phyloP scores from a whole-genome alignment of 2,329 filamentous ascomycete genomes.

The Hymenoscyphus linearis region DNA sequence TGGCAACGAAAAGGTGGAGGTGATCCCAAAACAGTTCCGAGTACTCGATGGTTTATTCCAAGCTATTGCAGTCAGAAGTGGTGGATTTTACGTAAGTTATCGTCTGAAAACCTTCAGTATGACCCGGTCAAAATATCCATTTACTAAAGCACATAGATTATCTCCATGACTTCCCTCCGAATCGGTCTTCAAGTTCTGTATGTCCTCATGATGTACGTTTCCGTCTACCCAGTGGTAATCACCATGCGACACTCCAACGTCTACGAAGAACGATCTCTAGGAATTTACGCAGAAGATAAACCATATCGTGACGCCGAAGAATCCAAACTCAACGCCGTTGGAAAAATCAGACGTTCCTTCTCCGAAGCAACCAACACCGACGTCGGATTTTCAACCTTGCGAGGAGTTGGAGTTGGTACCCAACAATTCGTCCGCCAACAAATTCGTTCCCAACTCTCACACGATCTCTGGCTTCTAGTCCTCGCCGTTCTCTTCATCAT shows the following conservation, averaged over 20 bases:
- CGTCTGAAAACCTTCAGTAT: neutral
- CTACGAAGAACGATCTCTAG: constrained; percentile 64
- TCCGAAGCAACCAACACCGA: constrained; percentile 2
- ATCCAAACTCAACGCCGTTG: constrained; percentile 9
- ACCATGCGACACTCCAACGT: constrained; percentile 65
- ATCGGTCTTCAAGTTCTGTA: constrained; percentile 57
- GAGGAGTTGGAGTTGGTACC: neutral
- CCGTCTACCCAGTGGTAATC: constrained; percentile 57
- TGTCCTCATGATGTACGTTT: constrained; percentile 63
- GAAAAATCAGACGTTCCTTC: constrained; percentile 12
- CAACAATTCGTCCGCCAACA: constrained; percentile 36
- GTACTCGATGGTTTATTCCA: constrained; percentile 63
- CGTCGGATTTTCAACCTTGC: neutral
- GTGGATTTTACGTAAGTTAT: constrained; percentile 54
- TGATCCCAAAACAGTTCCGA: constrained; percentile 47
- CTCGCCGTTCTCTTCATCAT: constrained; percentile 55
- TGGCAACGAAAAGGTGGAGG: constrained; percentile 50
- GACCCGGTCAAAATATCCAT: neutral
- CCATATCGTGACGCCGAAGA: neutral
- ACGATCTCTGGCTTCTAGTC: constrained; percentile 63
- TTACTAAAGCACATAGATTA: constrained; percentile 21
- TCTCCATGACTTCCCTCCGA: constrained; percentile 49
- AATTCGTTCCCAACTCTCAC: constrained; percentile 58
- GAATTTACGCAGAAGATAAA: constrained; percentile 42
- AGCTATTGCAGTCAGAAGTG: constrained; percentile 57